Evolutionary conservation across 1,139 yeast species (phyloP).

Genomic region (Blastobotrys ciferrii): DNA sequence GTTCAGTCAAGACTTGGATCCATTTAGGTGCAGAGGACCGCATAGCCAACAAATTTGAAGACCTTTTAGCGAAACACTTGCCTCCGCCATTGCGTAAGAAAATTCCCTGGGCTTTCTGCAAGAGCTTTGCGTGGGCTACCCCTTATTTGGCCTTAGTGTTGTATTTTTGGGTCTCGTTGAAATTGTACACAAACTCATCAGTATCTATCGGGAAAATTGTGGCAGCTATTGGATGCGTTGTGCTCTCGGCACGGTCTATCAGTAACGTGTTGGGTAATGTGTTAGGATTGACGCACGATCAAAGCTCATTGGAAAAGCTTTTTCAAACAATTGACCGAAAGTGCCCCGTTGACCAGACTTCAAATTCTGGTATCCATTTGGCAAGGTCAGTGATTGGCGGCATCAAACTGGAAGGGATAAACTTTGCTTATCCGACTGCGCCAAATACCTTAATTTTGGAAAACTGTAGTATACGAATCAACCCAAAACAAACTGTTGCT

Average conservation of each 20-base stretch:
- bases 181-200: background rate
- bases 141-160: background rate
- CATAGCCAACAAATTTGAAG: background rate
- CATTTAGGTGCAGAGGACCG: constrained; percentile 2
- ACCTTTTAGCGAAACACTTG: background rate
- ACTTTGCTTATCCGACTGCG: constrained; percentile 2
- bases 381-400: background rate
- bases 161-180: constrained; percentile 3
- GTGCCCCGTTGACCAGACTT: background rate
- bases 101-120: background rate
- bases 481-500: constrained; percentile 3
- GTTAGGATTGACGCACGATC: background rate
- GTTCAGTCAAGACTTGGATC: constrained; percentile 4
- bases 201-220: background rate
- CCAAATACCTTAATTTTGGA: constrained; percentile 1
- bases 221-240: background rate
- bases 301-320: constrained; percentile 5
- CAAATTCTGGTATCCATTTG: background rate
- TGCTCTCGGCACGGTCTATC: background rate
- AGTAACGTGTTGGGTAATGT: background rate
- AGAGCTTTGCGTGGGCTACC: background rate
- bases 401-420: background rate
- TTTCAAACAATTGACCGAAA: constrained; percentile 8
- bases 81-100: constrained; percentile 2
- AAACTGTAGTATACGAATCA: background rate